Evolutionary conservation across 2,329 filamentous ascomycete genomes (phyloP).

Genomic region (Botrytis fragariae): DNA sequence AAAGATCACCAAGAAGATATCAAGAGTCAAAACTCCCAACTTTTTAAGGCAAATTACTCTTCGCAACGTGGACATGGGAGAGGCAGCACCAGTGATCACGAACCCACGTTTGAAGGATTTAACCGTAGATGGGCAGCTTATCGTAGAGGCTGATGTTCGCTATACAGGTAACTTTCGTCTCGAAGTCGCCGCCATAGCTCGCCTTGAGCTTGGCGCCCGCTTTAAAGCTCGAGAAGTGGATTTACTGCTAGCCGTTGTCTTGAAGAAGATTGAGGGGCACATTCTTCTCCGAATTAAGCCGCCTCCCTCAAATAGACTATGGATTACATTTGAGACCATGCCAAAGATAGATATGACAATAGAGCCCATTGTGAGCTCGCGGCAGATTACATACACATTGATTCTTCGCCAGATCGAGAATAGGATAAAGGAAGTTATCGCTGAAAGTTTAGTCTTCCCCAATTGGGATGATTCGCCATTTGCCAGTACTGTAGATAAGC

Average conservation of each 20-base stretch:
- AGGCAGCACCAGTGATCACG: constrained; percentile 82
- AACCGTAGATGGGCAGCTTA: constrained; percentile 86
- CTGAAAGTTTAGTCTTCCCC: constrained; percentile 84
- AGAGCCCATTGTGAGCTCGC: constrained; percentile 90
- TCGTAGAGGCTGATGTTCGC: constrained; percentile 80
- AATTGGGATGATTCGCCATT: constrained; percentile 98
- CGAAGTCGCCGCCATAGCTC: constrained; percentile 88
- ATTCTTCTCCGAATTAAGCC: constrained; percentile 85
- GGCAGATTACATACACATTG: constrained; percentile 91
- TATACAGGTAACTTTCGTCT: constrained; percentile 88
- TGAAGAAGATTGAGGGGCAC: constrained; percentile 85
- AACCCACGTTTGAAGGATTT: constrained; percentile 86
- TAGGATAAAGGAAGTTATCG: constrained; percentile 88
- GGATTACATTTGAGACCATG: constrained; percentile 92
- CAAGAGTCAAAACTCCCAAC: constrained; percentile 84
- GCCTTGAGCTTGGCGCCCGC: constrained; percentile 81
- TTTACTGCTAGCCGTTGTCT: constrained; percentile 77
- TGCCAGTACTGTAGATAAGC: constrained; percentile 73
- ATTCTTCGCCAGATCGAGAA: constrained; percentile 93
- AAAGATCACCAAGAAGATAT: constrained; percentile 95
- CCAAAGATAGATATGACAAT: constrained; percentile 93
- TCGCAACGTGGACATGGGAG: constrained; percentile 79
- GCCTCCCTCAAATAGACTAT: constrained; percentile 91
- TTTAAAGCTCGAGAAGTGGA: constrained; percentile 92
- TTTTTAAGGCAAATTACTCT: constrained; percentile 86